Evolutionary conservation across 306 rosid genomes (phyloP), one percentile per base, ranked within the genome.

Genomic region (Malus asiatica): DNA sequence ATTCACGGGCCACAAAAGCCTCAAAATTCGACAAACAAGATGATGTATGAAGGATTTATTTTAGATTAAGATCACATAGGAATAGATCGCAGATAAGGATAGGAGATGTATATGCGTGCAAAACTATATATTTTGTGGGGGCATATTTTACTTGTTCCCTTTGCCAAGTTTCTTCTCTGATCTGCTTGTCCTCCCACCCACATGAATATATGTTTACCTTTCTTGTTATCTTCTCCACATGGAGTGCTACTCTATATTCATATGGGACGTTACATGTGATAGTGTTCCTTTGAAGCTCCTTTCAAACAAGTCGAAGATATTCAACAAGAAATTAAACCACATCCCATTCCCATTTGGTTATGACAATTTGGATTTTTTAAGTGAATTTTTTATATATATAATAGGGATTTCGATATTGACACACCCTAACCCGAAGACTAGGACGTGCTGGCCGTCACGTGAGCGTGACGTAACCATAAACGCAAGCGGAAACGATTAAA

Each of bases 201-300:
- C 78, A 76, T 69, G 80, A 66, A 7, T 6, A 52, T 73, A 78
- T 75, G 35, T 33, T 33, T 33, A 33, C 1, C 58, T 32, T 66
- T 66, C 77, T 72, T 64, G 42, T 61, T 45, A 30, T 60, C 78
- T 61, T 45, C 38, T 60, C 82, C 82, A 82, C 80, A 53, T n/a
- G 65, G 18, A 33, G 10, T 53, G 51, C 64, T 14, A 61, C 35
- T 29, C 18, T 25, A 2, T 13, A 61, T 61, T 61, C 18, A 18
- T 65, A 48, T 76, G 62, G 29, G 46, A 65, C 78, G 78, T 35
- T 70, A 61, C 88, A 82, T 82, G 90, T 82, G 83, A 78, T 59
- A 74, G 70, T 71, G 63, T 76, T 69, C 19, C 69, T n/a, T 29
- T 14, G 42, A 11, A 74, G 33, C 68, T 42, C 71, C 70, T 32